Base-by-base conservation (phyloP, 768 basidiomycete genomes). In the Lactifluus piperatus region DNA sequence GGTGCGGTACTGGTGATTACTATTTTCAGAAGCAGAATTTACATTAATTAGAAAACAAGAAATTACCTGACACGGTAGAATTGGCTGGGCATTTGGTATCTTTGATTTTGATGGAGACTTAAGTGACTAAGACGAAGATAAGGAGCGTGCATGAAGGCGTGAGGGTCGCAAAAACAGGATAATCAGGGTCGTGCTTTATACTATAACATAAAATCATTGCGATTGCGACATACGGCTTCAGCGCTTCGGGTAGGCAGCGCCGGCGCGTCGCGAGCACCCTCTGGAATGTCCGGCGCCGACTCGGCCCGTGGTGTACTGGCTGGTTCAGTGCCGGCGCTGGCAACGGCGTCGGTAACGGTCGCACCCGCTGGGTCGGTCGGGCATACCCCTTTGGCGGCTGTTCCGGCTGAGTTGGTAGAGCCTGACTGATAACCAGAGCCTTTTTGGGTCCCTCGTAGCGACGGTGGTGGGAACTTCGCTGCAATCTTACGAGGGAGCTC, bases 1-100 rank as follows among this genome's bases (percentile, higher is more conserved):
- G 9, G 91, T 93, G 63, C 88, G 86, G 67, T 92, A 91, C 89
- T 91, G 56, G n/a, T 36, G 49, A 49, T 18, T 8, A 16, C 27
- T 39, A 1, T 20, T 46, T 37, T 63, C 46, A 61, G 55, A 53
- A 46, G 53, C 2, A 52, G 43, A 14, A 0, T n/a, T 30, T n/a
- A 34, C 56, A 22, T 22, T 51, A n/a, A n/a, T 27, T 45, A 55
- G 20, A 44, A 55, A 37, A 43, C 14, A 13, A 48, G 22, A 24
- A 14, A 50, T 20, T 60, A 78, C 77, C 74, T 79, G 77, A 66
- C 77, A 79, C 16, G 77, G 76, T 22, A 79, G 76, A 16, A 75
- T 77, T 34, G 70, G 53, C 22, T 74, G 61, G 41, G 69, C 67
- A 52, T 69, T 51, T 6, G 72, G 55, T 73, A 74, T 74, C 39